Percentiles rank a stretch among this genome's conserved stretches.
Evolutionary conservation across 2,329 filamentous ascomycete genomes (phyloP).

Genomic region (Claviceps sp.): DNA sequence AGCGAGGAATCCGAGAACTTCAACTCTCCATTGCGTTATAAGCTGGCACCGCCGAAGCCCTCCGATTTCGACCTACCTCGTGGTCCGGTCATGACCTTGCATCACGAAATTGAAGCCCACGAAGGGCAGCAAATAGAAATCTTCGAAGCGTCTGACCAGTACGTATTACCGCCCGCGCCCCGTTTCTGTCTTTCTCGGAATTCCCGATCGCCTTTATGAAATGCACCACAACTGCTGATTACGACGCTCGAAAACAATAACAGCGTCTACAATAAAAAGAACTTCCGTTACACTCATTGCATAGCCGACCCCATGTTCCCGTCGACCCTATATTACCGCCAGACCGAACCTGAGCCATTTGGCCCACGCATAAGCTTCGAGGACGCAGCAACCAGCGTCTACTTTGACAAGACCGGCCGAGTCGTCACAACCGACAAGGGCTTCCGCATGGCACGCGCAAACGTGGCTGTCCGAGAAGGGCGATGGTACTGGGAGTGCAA

Average conservation of each 20-base stretch:
- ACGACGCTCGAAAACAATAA: constrained; percentile 11
- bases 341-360: constrained; percentile 75
- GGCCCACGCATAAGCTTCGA: constrained; percentile 82
- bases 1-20: constrained; percentile 24
- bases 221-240: too few species aligned
- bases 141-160: constrained; percentile 53
- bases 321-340: constrained; percentile 76
- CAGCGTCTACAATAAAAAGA: constrained; percentile 51
- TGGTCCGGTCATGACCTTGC: constrained; percentile 41
- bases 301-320: constrained; percentile 82
- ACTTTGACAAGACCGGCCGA: constrained; percentile 61
- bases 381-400: constrained; percentile 75
- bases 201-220: too few species aligned
- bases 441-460: constrained; percentile 81
- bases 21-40: constrained; percentile 44
- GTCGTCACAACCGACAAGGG: constrained; percentile 85
- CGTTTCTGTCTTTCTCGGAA: too few species aligned
- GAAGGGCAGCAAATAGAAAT: constrained; percentile 42
- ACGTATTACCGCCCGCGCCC: constrained; percentile 14
- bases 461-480: constrained; percentile 80
- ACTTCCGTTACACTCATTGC: constrained; percentile 80
- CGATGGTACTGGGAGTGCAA: constrained; percentile 92
- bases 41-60: constrained; percentile 47
- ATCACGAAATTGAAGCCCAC: constrained; percentile 37
- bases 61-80: constrained; percentile 48